Evolutionary conservation across 495 filamentous ascomycete species (phyloP), one percentile per base, ranked within the genome.

Genomic region (Astrothelium subdiscretum): DNA sequence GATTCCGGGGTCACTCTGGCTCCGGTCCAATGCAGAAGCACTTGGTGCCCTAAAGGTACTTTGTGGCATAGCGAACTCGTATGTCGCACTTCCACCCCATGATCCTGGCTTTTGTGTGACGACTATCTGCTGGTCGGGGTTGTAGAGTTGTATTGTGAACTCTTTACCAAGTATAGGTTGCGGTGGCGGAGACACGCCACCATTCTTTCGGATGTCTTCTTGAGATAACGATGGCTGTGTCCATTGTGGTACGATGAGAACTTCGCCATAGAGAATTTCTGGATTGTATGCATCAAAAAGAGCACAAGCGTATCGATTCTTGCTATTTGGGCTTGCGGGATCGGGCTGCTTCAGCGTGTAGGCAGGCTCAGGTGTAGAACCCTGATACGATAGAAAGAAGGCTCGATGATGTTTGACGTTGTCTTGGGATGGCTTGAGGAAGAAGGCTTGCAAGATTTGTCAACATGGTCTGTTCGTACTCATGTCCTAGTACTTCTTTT

Each of bases 41-140:
- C 88, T 92, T 0, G 94, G 94, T 59, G 84, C 80, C 3, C 87
- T 80, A 59, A 98, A 98, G 48, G 85, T 87, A 59, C 84, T 83
- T 69, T 92, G 85, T 0, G 94, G 94, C 78, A 98, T 86, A 69
- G 92, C 89, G 72, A 98, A 98, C 61, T 92, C 89, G 85, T 92
- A 98, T 57, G 80, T 81, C 26, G 89, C 83, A 29, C 84, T 85
- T 57, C 83, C 84, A 67, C 86, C 88, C 88, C 89, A 95, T 59
- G 83, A 80, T 59, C 87, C 87, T 44, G 83, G 76, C 62, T 88
- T 82, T 71, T 88, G 82, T 70, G 79, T 84, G 48, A 97, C 79
- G 0, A 76, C 60, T 31, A 97, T 76, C 64, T 87, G 78, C 72
- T 95, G 92, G 75, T 97, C 92, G 0, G 94, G 94, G 70, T 96